A percentile compares a stretch with the other conserved stretches of the same genome.
Evolutionary conservation across 139 green algal species (phyloP).

Genomic region (Nannochloris sp.): DNA sequence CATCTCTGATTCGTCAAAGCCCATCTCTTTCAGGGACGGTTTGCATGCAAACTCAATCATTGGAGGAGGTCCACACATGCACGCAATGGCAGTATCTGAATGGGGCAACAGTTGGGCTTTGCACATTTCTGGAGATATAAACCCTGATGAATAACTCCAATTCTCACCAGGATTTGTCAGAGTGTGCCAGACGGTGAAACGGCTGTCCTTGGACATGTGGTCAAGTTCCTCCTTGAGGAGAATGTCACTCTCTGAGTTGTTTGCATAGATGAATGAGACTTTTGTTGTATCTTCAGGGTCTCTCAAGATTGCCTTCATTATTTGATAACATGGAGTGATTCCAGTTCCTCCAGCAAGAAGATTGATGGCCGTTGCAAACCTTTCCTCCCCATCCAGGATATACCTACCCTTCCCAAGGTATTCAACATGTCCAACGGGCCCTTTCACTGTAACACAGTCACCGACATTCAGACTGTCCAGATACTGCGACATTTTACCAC

Average conservation of each 20-base stretch:
- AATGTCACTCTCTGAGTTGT: constrained; percentile 89
- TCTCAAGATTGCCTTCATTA: constrained; percentile 68
- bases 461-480: constrained; percentile 72
- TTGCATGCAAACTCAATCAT: constrained; percentile 88
- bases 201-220: constrained; percentile 43
- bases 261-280: constrained; percentile 89
- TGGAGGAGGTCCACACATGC: constrained; percentile 84
- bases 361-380: constrained; percentile 43
- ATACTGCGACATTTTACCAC: constrained; percentile 60
- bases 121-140: constrained; percentile 76
- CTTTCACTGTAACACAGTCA: constrained; percentile 87
- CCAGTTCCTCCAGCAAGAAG: constrained; percentile 94
- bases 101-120: constrained; percentile 51
- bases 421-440: constrained; percentile 84
- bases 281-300: constrained; percentile 72
- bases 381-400: constrained; percentile 24
- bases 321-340: constrained; percentile 63
- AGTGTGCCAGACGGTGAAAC: constrained; percentile 58
- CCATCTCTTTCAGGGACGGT: constrained; percentile 62
- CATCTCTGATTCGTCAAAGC: constrained; percentile 46
- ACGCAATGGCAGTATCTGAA: constrained; percentile 38
- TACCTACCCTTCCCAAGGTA: constrained; percentile 68
- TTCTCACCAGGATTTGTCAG: constrained; percentile 29
- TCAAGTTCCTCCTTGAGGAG: constrained; percentile 87
- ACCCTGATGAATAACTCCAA: constrained; percentile 65